These are phyloP conservation scores for Aristolochia californica DNA, from an alignment of 164 flowering plant species.

Conservation along the genomic window DNA sequence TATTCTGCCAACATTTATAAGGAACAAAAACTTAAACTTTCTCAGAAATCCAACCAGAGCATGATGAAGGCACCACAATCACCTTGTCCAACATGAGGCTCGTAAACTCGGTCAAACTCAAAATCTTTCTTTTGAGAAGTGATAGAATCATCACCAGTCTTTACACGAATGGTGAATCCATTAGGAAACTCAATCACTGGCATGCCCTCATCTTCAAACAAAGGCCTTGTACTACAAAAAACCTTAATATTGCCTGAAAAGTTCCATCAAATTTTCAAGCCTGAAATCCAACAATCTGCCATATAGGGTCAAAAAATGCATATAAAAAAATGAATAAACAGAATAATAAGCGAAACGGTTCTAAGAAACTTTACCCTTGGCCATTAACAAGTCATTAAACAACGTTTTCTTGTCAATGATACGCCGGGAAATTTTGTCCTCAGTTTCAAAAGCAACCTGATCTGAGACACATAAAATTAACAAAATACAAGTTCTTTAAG, in stretches of 20 bases:
- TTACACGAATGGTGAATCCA: no score
- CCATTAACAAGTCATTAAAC: conserved; percentile 88
- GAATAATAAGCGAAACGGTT: no score
- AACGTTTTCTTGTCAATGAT: conserved; percentile 78
- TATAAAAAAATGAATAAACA: not conserved
- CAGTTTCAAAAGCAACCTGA: conserved; percentile 78
- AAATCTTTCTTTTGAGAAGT: no score
- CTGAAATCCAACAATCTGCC: not conserved
- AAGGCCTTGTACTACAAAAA: conserved; percentile 73
- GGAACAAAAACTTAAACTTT: not conserved
- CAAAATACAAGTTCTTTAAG: not conserved
- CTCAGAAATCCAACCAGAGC: conserved; percentile 74
- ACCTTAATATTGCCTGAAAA: conserved; percentile 83
- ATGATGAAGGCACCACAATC: no score
- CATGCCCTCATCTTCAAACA: no score
- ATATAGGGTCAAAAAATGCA: not conserved
- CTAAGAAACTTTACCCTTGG: conserved; percentile 55
- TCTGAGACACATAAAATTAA: no score
- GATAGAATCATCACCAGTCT: no score
- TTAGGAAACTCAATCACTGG: no score
- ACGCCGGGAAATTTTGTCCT: conserved; percentile 77
- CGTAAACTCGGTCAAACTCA: no score
- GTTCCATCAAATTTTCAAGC: conserved; percentile 8
- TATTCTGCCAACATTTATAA: not conserved
- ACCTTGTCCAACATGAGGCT: no score